Base-by-base conservation (phyloP, 192 early-diverging fungal species). In the Coemansia sp. region DNA sequence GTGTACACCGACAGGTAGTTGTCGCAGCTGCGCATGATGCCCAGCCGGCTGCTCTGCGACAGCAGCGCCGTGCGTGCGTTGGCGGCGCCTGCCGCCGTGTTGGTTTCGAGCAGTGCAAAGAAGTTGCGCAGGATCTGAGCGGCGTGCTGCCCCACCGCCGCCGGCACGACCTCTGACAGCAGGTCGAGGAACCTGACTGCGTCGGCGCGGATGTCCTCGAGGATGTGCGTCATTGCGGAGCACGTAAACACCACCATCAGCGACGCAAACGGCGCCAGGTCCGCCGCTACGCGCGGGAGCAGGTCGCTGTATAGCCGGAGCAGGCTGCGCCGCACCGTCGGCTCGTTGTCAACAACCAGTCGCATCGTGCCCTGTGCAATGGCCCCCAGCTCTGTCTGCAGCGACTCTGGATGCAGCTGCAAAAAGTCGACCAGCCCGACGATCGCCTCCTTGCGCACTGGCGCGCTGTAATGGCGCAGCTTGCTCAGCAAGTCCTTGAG, bases 161-260 rank as follows among this genome's bases (percentile, higher is more conserved):
- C 76, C 9, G 88, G 89, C 24, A 78, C 82, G 1, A 81, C 55
- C 2, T 81, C 78, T 11, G 82, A 64, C 82, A 87, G 89, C 19
- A 86, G 43, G 55, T 88, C 83, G 66, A 95, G 78, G 48, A 91
- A 83, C 58, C 81, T 79, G 23, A 92, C 74, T 1, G 87, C 87
- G 58, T 92, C 91, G 9, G 81, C 60, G n/a, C 91, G 72, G 46
- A 95, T 81, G 58, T 91, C 90, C 46, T 93, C 90, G 42, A 83
- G 70, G 24, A 95, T 93, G 63, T 93, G 91, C 5, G 91, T 92
- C 82, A 93, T 90, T 15, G 84, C 90, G 11, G 91, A 88, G 65
- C 87, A 91, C 4, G 84, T 86, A 48, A 86, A 92, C 3, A 88
- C 84, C 38, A 90, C 78, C 20, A 90, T 72, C 24, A 92, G 62